Evolutionary conservation across 306 rosid species (phyloP).

Genomic region (Medicago arabica): DNA sequence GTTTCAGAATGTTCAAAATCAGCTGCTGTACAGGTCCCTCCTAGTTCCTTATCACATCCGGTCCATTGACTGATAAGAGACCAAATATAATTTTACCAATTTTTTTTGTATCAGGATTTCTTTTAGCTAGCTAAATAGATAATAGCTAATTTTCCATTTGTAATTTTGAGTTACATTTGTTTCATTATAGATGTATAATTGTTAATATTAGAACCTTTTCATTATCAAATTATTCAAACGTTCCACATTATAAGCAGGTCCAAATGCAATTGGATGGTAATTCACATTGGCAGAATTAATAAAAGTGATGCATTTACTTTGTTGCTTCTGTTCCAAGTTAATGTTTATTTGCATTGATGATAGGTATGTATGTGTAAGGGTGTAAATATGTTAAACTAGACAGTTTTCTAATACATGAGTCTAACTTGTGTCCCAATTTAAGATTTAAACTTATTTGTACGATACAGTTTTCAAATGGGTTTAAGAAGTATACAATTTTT

Average conservation of each 20-base stretch:
- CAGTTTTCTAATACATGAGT: background rate
- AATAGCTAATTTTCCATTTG: conserved; percentile 32
- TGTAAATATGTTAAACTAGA: background rate
- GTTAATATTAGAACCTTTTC: conserved; percentile 36
- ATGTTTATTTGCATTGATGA: background rate
- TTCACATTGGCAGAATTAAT: conserved; percentile 9
- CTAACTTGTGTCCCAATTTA: background rate
- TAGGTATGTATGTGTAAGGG: background rate
- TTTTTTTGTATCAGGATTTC: conserved; percentile 37
- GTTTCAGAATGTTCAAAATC: conserved; percentile 47
- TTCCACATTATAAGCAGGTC: conserved; percentile 24
- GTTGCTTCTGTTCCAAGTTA: background rate
- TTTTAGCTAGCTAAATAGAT: conserved; percentile 44
- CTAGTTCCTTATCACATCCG: conserved; percentile 31
- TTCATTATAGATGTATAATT: conserved; percentile 34
- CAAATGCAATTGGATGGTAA: conserved; percentile 13
- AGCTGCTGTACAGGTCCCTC: conserved; percentile 61
- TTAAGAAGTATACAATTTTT: background rate
- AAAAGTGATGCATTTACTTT: conserved; percentile 4
- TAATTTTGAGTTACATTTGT: conserved; percentile 40
- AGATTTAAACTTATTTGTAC: background rate
- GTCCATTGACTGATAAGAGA: conserved; percentile 40
- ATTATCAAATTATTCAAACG: conserved; percentile 19
- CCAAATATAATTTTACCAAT: conserved; percentile 35
- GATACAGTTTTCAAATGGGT: background rate